Base-by-base conservation (phyloP, 2,329 filamentous ascomycete species). In the Fusarium sp. region DNA sequence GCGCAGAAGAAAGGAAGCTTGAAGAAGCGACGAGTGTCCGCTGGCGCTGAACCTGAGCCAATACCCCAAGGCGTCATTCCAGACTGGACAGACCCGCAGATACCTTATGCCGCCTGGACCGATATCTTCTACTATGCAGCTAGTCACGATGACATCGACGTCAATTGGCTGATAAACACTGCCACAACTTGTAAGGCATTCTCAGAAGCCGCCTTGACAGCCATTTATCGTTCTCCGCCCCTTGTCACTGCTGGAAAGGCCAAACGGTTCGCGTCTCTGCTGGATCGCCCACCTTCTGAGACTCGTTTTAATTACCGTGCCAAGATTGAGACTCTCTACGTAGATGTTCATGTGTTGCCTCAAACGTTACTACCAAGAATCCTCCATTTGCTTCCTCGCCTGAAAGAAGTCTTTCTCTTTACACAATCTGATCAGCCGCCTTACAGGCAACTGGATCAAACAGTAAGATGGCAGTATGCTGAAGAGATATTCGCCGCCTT, bases 111-210 rank as follows among this genome's bases (percentile, higher is more conserved):
- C 51, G 87, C 94, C 22, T 90, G 95, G 73, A 83, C 90, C 30
- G 87, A 90, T 62, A 90, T 96, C 44, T 94, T 97, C 78, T 83
- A 88, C 53, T 90, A 90, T 80, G 91, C 93, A 17, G 90, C 92
- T 22, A 86, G 56, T 82, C 85, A 38, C 3, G 83, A 83, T n/a
- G 77, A 84, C 82, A 75, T 84, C 78, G 84, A 85, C 77, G 86
- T 85, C 18, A 85, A 86, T 75, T 94, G 92, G 92, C 87, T 97
- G 12, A 81, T 92, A 15, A 84, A 86, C n/a, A 84, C 89, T 50
- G 90, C 92, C 41, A 85, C 87, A 5, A 83, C 90, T 22, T 95
- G 92, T 75, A 88, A 86, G 57, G 81, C 86, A 6, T 94, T 95
- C 65, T 84, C 89, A 1, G 93, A 95, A 76, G 92, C 94, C 10